Evolutionary conservation across 345 rosid genomes (phyloP).

Genomic region (Eucalyptus fibrosa): DNA sequence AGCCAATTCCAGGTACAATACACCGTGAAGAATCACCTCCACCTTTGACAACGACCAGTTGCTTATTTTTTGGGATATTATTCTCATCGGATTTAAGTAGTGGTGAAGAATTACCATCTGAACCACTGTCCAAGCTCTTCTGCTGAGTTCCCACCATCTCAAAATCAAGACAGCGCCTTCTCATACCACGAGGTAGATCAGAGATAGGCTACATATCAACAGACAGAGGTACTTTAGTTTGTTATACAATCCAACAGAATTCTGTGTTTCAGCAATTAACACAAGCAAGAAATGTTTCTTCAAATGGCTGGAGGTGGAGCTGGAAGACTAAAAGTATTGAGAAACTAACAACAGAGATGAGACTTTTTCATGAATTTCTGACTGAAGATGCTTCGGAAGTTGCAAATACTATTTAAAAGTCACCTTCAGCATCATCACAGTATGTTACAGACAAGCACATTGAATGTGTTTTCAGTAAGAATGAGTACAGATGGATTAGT

Average conservation of each 20-base stretch:
- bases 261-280: not conserved
- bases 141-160: conserved; percentile 47
- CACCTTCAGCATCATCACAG: not conserved
- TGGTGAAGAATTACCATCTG: conserved; percentile 16
- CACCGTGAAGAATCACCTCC: conserved; percentile 32
- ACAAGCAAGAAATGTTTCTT: not conserved
- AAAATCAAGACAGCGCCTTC: conserved; percentile 94
- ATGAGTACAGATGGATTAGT: not conserved
- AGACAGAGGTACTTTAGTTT: not conserved
- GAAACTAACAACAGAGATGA: not conserved
- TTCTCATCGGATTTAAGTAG: conserved; percentile 9
- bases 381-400: not conserved
- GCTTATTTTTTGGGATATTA: conserved; percentile 5
- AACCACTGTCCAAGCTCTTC: conserved; percentile 23
- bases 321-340: not conserved
- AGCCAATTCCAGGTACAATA: conserved; percentile 82
- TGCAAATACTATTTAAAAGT: not conserved
- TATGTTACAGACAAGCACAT: not conserved
- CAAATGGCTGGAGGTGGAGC: not conserved
- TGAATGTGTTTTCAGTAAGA: not conserved
- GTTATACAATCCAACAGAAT: not conserved
- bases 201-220: conserved; percentile 29
- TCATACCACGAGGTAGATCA: conserved; percentile 64
- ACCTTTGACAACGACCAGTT: conserved; percentile 24
- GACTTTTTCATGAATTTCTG: not conserved